Base-by-base conservation (phyloP, 1,284 basidiomycete genomes). In the Heliocybe sulcata region DNA sequence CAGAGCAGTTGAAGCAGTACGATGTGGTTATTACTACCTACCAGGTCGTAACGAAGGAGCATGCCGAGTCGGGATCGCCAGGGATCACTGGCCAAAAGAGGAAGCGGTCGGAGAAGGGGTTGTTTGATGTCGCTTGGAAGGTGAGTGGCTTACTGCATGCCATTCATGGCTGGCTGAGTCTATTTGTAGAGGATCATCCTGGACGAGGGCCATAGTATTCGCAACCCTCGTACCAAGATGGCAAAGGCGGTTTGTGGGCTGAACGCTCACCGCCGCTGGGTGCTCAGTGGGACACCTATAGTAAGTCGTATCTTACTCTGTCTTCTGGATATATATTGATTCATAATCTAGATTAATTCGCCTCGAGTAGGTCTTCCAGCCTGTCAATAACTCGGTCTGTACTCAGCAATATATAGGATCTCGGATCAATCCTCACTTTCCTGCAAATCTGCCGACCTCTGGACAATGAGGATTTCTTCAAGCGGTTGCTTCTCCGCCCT, bases 21-120 rank as follows among this genome's bases (percentile, higher is more conserved):
- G 93, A 96, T 63, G 74, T 94, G 8, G 85, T 96, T n/a, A 83
- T 96, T 55, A 94, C 92, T 0, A 96, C 94, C 0, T 96, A 95
- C 67, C 89, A 92, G 61, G 84, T 82, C 2, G 76, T 82, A 12
- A 71, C 77, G 1, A 74, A 76, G n/a, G 83, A 85, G 58, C 71
- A 79, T 57, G 69, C 67, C 4, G 68, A 73, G 33, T 59, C 58
- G 4, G 55, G 58, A n/a, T 58, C 56, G 26, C 61, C 57, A 38
- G 74, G 64, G 2, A 59, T 68, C 31, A 59, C 65, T 10, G 67
- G 61, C 45, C 79, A 75, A 64, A 89, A 84, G 71, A 85, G 80
- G 64, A 83, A 80, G 67, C 81, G 74, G 63, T 64, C 64, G 1
- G 73, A 74, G n/a, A 71, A 71, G 47, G 63, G 62, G 33, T 70